A percentile compares a stretch with the other conserved stretches of the same genome.
These are phyloP conservation scores for Porphyra umbilicalis DNA, from an alignment of 31 red algal genomes.

Conservation along the genomic window DNA sequence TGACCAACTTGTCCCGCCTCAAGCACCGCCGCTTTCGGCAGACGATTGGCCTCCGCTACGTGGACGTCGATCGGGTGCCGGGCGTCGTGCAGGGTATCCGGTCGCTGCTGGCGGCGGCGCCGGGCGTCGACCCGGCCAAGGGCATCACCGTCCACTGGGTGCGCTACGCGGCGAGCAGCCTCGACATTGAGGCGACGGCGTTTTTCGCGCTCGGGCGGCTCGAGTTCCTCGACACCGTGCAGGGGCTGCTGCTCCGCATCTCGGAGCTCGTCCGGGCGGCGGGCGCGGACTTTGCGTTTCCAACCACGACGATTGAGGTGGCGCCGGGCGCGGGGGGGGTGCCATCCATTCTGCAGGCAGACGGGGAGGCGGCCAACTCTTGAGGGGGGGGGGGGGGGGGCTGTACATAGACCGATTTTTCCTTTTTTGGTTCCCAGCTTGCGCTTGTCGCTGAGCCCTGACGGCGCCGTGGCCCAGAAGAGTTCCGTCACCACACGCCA, in stretches of 20 bases:
- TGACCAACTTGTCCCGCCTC: slow-evolving; percentile 3
- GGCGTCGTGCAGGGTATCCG: neutral
- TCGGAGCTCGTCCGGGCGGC: neutral
- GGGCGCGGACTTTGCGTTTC: neutral
- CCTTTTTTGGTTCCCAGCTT: no score
- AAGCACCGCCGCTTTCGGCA: neutral
- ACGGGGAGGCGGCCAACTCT: no score
- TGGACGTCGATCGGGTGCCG: neutral
- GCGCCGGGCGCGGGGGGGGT: neutral
- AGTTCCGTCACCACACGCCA: no score
- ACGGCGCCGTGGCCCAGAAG: no score
- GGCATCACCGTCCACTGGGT: neutral
- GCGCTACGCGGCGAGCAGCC: neutral
- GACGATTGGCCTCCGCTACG: neutral
- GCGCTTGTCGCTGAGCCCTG: no score
- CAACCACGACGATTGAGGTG: neutral
- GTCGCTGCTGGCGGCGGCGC: neutral
- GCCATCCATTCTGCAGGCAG: neutral
- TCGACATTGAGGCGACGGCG: neutral
- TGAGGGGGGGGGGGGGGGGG: no score
- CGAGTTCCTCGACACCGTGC: neutral
- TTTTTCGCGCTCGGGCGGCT: neutral
- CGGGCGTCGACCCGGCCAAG: neutral
- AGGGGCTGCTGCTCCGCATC: neutral
- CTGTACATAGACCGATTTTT: no score